Evolutionary conservation across 1,284 basidiomycete species (phyloP).

Genomic region (Takashimella tepidaria): DNA sequence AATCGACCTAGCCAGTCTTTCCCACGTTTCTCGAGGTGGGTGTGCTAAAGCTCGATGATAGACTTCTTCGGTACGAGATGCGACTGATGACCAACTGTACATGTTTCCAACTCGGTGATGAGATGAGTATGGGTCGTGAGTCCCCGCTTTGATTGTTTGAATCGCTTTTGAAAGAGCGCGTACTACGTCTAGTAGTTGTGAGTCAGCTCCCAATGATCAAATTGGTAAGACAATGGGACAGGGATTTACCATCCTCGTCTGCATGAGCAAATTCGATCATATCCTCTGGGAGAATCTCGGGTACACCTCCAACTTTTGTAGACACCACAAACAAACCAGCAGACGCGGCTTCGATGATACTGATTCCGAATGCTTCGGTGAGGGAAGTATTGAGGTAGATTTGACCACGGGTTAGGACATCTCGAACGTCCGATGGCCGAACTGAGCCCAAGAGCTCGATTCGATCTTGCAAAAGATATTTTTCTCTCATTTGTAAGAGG

Average conservation of each 20-base stretch:
- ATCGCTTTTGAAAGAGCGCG: constrained; percentile 78
- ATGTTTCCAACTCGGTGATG: constrained; percentile 73
- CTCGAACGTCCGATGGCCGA: constrained; percentile 70
- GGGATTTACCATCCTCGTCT: constrained; percentile 63
- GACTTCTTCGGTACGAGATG: constrained; percentile 73
- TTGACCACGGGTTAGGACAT: constrained; percentile 74
- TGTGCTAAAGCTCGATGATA: constrained; percentile 65
- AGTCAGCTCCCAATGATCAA: too few relatives aligned
- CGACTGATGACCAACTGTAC: constrained; percentile 83
- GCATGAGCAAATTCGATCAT: constrained; percentile 93
- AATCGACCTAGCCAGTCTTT: constrained; percentile 56
- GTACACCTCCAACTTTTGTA: constrained; percentile 90
- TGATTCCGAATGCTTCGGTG: constrained; percentile 95
- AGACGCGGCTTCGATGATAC: constrained; percentile 92
- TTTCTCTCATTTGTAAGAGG: constrained; percentile 92
- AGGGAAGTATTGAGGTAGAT: constrained; percentile 95
- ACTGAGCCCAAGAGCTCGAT: constrained; percentile 84
- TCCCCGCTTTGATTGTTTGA: constrained; percentile 59
- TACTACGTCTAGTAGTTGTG: constrained; percentile 74
- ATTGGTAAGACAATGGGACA: too few relatives aligned
- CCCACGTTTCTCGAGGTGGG: constrained; percentile 60
- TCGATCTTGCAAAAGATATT: constrained; percentile 78
- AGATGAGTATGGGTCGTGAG: constrained; percentile 71
- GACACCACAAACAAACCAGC: constrained; percentile 91
- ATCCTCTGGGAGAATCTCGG: constrained; percentile 86